Conservation (phyloP, 371 early-diverging fungal species). For the Polyrhizophydium stewartii region DNA sequence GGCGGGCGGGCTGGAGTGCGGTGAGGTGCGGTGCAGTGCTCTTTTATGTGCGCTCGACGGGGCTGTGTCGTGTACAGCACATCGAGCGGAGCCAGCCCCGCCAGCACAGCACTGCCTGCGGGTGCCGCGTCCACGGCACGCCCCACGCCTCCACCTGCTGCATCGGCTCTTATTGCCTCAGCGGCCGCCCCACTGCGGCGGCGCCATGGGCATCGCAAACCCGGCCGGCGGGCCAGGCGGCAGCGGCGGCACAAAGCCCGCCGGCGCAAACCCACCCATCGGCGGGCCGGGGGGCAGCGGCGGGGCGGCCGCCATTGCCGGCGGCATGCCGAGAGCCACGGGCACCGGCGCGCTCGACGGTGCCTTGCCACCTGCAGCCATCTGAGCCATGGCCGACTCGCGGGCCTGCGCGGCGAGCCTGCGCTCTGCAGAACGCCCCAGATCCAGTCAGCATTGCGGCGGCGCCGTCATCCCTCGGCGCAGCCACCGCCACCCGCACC, state of each 20-base stretch:
- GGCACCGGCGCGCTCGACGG: constrained; percentile 56
- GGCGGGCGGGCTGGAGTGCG: too few species aligned
- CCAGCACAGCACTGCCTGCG: too few species aligned
- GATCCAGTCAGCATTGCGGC: neutral
- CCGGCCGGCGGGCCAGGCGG: neutral
- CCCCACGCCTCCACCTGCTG: too few species aligned
- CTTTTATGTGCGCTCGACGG: too few species aligned
- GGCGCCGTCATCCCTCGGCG: too few species aligned
- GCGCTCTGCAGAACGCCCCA: constrained; percentile 58
- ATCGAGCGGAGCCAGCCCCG: too few species aligned
- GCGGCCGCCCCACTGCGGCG: too few species aligned
- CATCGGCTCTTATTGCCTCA: neutral
- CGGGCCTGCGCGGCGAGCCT: constrained; percentile 88
- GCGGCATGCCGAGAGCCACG: constrained; percentile 3
- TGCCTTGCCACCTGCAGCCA: too few species aligned
- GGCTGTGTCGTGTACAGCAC: too few species aligned
- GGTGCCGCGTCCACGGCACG: too few species aligned
- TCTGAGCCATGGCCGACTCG: constrained; percentile 50
- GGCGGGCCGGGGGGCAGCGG: constrained; percentile 2
- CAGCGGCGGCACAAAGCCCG: neutral
- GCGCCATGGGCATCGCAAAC: too few species aligned
- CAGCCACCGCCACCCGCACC: constrained; percentile 35
- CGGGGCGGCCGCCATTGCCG: constrained; percentile 2
- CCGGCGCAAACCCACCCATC: neutral
- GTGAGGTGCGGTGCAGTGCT: too few species aligned